These are phyloP conservation scores for Lentinula sp. DNA, from an alignment of 768 basidiomycete species.

Conservation along the genomic window DNA sequence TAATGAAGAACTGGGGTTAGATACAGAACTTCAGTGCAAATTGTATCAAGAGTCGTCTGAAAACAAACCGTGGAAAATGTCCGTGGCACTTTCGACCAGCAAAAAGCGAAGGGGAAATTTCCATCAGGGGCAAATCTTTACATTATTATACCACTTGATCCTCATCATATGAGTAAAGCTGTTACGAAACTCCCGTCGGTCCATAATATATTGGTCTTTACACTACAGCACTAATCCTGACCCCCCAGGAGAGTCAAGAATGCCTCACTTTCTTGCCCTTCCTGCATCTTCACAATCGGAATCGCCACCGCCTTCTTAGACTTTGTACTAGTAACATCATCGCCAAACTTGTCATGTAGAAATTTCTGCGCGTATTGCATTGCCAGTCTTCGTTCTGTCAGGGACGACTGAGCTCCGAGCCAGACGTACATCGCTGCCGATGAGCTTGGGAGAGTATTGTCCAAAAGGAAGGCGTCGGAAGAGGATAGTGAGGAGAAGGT, in stretches of 20 bases:
- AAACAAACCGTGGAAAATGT: no score
- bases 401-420: slow-evolving; percentile 45
- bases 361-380: slow-evolving; percentile 52
- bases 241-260: slow-evolving; percentile 30
- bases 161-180: not conserved
- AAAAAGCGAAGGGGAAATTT: not conserved
- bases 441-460: slow-evolving; percentile 26
- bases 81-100: not conserved
- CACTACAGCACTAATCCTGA: not conserved
- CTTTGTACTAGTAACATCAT: slow-evolving; percentile 7
- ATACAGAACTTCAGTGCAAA: no score
- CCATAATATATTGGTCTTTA: no score
- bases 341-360: slow-evolving; percentile 30
- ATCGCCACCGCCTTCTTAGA: slow-evolving; percentile 22
- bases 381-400: slow-evolving; percentile 43
- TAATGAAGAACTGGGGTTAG: no score
- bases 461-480: slow-evolving; percentile 47
- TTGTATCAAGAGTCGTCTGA: no score
- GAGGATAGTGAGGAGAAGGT: slow-evolving; percentile 33
- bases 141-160: not conserved
- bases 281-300: slow-evolving; percentile 45
- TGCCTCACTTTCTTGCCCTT: slow-evolving; percentile 45
- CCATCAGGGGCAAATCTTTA: not conserved
- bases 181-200: no score
- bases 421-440: slow-evolving; percentile 49